Evolutionary conservation across 176 grass and related monocot genomes (phyloP).

Genomic region (Tillandsia fasciculata): DNA sequence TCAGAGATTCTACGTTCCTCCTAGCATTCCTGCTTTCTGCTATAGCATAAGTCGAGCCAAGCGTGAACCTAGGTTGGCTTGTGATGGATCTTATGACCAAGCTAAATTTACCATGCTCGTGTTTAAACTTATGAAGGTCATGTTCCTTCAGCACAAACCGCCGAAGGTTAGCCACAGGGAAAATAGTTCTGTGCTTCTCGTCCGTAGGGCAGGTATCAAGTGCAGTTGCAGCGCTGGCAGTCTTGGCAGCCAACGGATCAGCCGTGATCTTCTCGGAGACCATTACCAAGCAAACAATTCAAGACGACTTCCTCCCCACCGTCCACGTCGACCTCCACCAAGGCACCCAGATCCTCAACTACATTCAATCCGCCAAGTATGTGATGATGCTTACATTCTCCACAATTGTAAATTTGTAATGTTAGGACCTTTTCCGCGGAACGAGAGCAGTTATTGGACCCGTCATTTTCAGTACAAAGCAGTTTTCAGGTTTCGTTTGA

Average conservation of each 20-base stretch:
- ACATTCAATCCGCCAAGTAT: slow-evolving; percentile 50
- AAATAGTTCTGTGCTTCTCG: slow-evolving; percentile 69
- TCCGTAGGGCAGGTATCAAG: slow-evolving; percentile 38
- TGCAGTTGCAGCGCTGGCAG: slow-evolving; percentile 37
- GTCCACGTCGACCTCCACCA: slow-evolving; percentile 58
- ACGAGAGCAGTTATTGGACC: too few relatives aligned
- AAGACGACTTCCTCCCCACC: slow-evolving; percentile 63
- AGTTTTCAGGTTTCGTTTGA: too few relatives aligned
- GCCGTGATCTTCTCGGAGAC: slow-evolving; percentile 72
- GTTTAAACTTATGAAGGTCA: slow-evolving; percentile 27
- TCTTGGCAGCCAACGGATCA: slow-evolving; percentile 38
- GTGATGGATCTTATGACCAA: background rate
- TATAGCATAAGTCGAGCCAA: too few relatives aligned
- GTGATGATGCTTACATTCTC: background rate
- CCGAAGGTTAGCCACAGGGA: slow-evolving; percentile 26
- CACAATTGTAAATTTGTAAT: background rate
- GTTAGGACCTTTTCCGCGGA: too few relatives aligned
- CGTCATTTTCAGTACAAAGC: too few relatives aligned
- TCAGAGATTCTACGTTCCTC: too few relatives aligned
- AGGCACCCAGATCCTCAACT: slow-evolving; percentile 69
- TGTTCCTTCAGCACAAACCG: slow-evolving; percentile 42
- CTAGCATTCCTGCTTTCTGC: too few relatives aligned
- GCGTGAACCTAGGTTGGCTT: background rate
- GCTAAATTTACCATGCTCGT: too few relatives aligned
- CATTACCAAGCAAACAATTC: slow-evolving; percentile 26